These are phyloP conservation scores for Phytopythium mirpurense DNA, from an alignment of 352 stramenopile species.

Conservation along the genomic window DNA sequence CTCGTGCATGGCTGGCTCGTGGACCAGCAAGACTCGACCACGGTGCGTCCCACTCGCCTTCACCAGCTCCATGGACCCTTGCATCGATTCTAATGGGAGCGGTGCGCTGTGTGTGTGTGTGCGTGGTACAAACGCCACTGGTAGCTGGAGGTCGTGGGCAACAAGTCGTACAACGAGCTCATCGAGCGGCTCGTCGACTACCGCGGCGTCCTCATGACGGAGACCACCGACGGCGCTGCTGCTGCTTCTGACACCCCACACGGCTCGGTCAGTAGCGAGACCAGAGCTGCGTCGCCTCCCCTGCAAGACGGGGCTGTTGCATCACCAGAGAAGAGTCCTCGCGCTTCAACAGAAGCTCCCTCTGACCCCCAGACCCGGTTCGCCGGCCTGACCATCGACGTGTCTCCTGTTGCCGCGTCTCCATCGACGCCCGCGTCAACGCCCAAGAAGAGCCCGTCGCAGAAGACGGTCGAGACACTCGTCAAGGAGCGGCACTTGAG, in stretches of 20 bases:
- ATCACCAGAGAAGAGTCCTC: constrained; percentile 7
- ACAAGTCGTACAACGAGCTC: constrained; percentile 97
- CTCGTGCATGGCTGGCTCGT: constrained; percentile 98
- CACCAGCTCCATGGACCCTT: too few species aligned
- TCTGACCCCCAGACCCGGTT: constrained; percentile 18
- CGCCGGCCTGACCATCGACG: constrained; percentile 39
- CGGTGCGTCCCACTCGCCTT: constrained; percentile 28
- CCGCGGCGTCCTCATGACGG: constrained; percentile 63
- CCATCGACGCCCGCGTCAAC: constrained; percentile 10
- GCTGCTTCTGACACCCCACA: not conserved
- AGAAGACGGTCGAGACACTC: constrained; percentile 63
- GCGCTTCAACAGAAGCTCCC: not conserved
- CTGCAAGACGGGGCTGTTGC: not conserved
- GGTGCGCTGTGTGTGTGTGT: too few species aligned
- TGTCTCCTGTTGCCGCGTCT: constrained; percentile 11
- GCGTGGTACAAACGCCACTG: too few species aligned
- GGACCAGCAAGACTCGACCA: constrained; percentile 87
- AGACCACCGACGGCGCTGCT: constrained; percentile 21
- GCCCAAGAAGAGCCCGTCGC: constrained; percentile 55
- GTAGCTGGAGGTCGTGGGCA: constrained; percentile 73
- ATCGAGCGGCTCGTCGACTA: constrained; percentile 93
- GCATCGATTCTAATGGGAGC: not conserved
- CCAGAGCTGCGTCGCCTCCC: not conserved
- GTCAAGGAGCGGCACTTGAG: constrained; percentile 78
- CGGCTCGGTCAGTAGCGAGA: not conserved